Evolutionary conservation across 2,329 filamentous ascomycete species (phyloP).

Genomic region (Exophiala sp.): DNA sequence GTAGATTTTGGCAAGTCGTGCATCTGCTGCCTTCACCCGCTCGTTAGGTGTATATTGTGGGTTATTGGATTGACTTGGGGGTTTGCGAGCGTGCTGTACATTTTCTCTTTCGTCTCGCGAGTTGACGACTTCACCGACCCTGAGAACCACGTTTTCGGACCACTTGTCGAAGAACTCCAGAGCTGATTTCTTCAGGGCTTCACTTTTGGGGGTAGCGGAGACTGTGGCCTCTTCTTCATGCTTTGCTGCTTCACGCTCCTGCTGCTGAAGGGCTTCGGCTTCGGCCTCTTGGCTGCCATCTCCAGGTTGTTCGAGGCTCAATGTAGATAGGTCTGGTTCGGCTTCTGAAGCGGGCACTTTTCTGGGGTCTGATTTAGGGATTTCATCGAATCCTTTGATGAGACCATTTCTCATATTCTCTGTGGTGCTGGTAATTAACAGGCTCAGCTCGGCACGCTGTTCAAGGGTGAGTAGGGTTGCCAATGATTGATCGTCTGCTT

Average conservation of each 20-base stretch:
- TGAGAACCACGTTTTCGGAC: constrained; percentile 65
- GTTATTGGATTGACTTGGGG: not conserved
- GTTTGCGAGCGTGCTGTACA: constrained; percentile 33
- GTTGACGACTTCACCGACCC: constrained; percentile 68
- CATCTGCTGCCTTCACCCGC: constrained; percentile 3
- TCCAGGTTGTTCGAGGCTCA: constrained; percentile 5
- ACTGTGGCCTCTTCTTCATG: constrained; percentile 4
- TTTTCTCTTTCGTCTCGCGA: constrained; percentile 32
- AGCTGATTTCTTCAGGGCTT: constrained; percentile 47
- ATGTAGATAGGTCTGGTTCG: constrained; percentile 9
- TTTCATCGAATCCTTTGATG: constrained; percentile 34
- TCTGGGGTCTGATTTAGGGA: constrained; percentile 12
- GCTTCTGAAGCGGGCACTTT: constrained; percentile 19
- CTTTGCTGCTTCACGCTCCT: not conserved
- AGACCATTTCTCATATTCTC: constrained; percentile 38
- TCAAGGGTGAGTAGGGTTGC: constrained; percentile 39
- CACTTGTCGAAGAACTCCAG: constrained; percentile 74
- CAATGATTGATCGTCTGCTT: constrained; percentile 33
- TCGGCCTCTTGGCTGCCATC: not conserved
- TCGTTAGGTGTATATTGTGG: constrained; percentile 1
- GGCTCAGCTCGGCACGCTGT: constrained; percentile 40
- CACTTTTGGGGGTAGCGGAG: constrained; percentile 7
- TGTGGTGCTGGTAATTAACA: constrained; percentile 39
- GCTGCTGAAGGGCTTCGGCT: not conserved
- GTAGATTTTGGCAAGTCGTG: constrained; percentile 40